A percentile compares a stretch with the other conserved stretches of the same genome.
phyloP scores from a whole-genome alignment of 2,329 filamentous ascomycete genomes.

The Venturia nashicola region DNA sequence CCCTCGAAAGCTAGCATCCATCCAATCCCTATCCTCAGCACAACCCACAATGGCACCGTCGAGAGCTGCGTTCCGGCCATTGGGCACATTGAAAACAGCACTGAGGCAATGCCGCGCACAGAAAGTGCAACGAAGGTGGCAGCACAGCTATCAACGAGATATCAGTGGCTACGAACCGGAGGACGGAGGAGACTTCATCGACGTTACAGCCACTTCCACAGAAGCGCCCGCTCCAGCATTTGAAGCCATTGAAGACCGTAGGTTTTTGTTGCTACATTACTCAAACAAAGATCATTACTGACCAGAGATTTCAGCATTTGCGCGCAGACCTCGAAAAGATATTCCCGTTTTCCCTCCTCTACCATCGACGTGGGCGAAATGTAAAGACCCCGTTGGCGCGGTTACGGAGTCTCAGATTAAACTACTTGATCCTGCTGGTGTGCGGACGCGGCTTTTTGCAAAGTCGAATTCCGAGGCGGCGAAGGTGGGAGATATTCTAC shows the following conservation, averaged over 20 bases:
- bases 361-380: slow-evolving; percentile 41
- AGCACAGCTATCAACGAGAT: background rate
- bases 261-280: background rate
- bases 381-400: slow-evolving; percentile 55
- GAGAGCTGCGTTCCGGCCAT: slow-evolving; percentile 1
- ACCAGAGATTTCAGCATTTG: background rate
- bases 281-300: background rate
- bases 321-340: slow-evolving; percentile 24
- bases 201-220: slow-evolving; percentile 4
- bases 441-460: slow-evolving; percentile 70
- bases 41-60: slow-evolving; percentile 7
- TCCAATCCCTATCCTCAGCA: background rate
- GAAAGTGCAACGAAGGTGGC: slow-evolving; percentile 7
- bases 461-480: slow-evolving; percentile 65
- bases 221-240: slow-evolving; percentile 11
- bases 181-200: background rate
- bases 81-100: slow-evolving; percentile 1
- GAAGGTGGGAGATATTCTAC: slow-evolving; percentile 78
- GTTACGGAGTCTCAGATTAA: slow-evolving; percentile 59
- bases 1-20: too few species aligned
- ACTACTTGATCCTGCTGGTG: slow-evolving; percentile 71
- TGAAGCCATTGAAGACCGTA: background rate
- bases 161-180: background rate
- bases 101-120: slow-evolving; percentile 1
- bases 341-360: slow-evolving; percentile 42